Evolutionary conservation across 1,284 basidiomycete genomes (phyloP), one percentile per base, ranked within the genome.

Genomic region (Sparassis latifolia): DNA sequence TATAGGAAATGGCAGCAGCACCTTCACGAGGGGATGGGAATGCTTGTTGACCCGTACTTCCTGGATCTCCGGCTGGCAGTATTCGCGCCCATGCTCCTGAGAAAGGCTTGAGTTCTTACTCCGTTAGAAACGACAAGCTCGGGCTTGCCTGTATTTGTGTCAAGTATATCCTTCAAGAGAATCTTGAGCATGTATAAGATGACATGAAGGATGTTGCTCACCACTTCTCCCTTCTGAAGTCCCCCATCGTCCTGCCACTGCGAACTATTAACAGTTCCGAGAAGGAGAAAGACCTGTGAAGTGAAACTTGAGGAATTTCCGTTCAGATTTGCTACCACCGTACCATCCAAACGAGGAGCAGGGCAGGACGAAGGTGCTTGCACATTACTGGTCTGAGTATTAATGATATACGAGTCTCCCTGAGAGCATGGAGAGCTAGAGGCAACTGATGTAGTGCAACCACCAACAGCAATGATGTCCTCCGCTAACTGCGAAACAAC

Each of bases 61-160:
- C 77, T 45, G 86, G 86, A 62, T 89, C 86, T 29, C 85, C 84
- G 39, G 87, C 74, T 38, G 89, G 89, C 38, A 89, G 62, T 27
- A 88, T 65, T 55, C 88, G 77, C 47, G 78, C 79, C 87, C 87
- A 91, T n/a, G 74, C 69, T 10, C 79, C 85, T 31, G 77, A 3
- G 3, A 5, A 44, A 20, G n/a, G 3, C 6, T 5, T 12, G 20
- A 12, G 20, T 35, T 27, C 33, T 27, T 35, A 29, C 20, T 38
- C 33, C 3, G 27, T 4, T 3, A 3, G 7, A 31, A 29, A 27
- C 30, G 9, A 20, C 32, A 10, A 30, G 7, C n/a, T 38, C 5
- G 20, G 20, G 55, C 53, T 30, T 41, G 57, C 59, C 58, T 77
- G 47, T 76, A 47, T 56, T 70, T 37, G 74, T 71, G 54, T 88